phyloP scores from a whole-genome alignment of 768 basidiomycete species.

The Baorangia bicolor region DNA sequence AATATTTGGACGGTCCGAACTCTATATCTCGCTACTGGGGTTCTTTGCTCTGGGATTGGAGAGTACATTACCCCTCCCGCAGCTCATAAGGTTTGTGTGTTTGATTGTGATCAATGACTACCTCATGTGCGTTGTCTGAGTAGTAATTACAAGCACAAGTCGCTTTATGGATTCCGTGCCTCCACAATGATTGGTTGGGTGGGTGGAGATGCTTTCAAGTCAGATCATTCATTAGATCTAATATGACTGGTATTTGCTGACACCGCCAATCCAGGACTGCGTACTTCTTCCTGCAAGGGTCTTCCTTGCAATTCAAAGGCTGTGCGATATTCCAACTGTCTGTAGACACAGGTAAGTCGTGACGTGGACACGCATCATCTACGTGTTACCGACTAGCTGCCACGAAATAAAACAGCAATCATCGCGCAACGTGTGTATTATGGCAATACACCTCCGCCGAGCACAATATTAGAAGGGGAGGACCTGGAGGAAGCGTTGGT shows the following conservation, averaged over 20 bases:
- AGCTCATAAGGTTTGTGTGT: conserved; percentile 63
- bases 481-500: conserved; percentile 76
- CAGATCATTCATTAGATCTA: conserved; percentile 21
- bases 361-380: conserved; percentile 3
- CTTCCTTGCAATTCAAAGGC: conserved; percentile 77
- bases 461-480: conserved; percentile 47
- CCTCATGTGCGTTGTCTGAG: conserved; percentile 20
- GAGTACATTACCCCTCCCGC: conserved; percentile 84
- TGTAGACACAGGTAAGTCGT: conserved; percentile 64
- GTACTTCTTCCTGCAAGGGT: conserved; percentile 75
- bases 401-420: conserved; percentile 51
- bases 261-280: conserved; percentile 48
- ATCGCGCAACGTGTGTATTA: conserved; percentile 72
- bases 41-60: conserved; percentile 81
- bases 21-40: conserved; percentile 64
- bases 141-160: conserved; percentile 78
- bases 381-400: conserved; percentile 9
- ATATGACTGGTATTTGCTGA: conserved; percentile 15
- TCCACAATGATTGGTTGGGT: conserved; percentile 83
- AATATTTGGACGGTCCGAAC: conserved; percentile 62
- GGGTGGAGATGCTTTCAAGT: conserved; percentile 88
- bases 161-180: conserved; percentile 81
- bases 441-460: conserved; percentile 63
- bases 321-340: conserved; percentile 85
- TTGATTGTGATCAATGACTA: conserved; percentile 4